Evolutionary conservation across 2,329 filamentous ascomycete species (phyloP).

Genomic region (Aureobasidium namibiae): DNA sequence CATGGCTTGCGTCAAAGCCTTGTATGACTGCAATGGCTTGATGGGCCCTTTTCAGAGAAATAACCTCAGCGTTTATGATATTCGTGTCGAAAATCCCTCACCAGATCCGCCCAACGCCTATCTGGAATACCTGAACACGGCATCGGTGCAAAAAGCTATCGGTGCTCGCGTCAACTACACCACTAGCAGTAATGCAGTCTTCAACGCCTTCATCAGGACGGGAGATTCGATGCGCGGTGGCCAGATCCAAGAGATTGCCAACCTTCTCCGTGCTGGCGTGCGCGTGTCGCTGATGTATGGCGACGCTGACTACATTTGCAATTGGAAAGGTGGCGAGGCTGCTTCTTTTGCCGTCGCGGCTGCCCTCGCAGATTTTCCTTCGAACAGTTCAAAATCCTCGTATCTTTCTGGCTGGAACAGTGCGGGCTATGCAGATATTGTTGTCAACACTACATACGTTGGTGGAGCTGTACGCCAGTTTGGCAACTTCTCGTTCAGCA

Average conservation of each 20-base stretch:
- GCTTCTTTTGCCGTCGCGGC: constrained; percentile 55
- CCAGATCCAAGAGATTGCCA: constrained; percentile 32
- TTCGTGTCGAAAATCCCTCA: constrained; percentile 29
- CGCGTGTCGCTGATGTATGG: constrained; percentile 64
- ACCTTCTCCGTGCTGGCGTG: constrained; percentile 34
- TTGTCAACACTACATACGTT: constrained; percentile 55
- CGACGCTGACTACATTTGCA: constrained; percentile 48
- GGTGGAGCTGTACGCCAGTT: constrained; percentile 64
- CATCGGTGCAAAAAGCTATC: constrained; percentile 39
- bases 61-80: constrained; percentile 38
- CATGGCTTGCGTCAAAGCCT: constrained; percentile 21
- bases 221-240: constrained; percentile 38
- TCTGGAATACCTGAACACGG: constrained; percentile 43
- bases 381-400: constrained; percentile 26
- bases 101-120: constrained; percentile 36
- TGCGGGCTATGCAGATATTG: constrained; percentile 65
- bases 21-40: constrained; percentile 19
- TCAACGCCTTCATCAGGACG: constrained; percentile 33
- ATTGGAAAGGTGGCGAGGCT: constrained; percentile 67
- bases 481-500: constrained; percentile 53
- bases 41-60: constrained; percentile 16
- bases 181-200: constrained; percentile 32
- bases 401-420: constrained; percentile 50
- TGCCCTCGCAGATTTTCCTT: constrained; percentile 17
- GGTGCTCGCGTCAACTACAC: constrained; percentile 45